phyloP scores from a whole-genome alignment of 345 rosid genomes.

The Anastatica hierochuntica region DNA sequence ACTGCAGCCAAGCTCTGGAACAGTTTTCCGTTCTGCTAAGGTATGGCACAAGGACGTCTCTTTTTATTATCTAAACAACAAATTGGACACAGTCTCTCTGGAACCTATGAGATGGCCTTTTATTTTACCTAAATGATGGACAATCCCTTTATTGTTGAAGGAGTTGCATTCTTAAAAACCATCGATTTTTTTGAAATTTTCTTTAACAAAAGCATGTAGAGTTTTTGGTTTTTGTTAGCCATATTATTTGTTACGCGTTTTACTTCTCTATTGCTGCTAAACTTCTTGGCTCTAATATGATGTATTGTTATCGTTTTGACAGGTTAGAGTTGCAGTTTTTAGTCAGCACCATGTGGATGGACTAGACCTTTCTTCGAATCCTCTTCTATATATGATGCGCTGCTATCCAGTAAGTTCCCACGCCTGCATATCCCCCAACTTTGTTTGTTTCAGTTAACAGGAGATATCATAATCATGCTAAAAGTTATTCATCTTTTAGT shows the following conservation, averaged over 20 bases:
- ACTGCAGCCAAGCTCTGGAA: constrained; percentile 92
- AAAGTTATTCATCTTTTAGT: background rate
- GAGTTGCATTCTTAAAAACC: background rate
- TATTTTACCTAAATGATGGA: background rate
- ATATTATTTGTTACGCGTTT: background rate
- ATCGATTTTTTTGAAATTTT: background rate
- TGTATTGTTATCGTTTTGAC: constrained; percentile 20
- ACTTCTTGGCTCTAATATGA: constrained; percentile 2
- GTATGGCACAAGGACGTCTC: constrained; percentile 28
- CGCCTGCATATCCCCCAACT: background rate
- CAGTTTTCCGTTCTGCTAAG: constrained; percentile 98
- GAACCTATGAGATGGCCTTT: background rate
- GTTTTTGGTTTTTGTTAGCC: background rate
- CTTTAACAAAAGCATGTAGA: background rate
- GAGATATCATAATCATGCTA: constrained; percentile 2
- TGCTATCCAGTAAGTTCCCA: constrained; percentile 76
- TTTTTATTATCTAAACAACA: background rate
- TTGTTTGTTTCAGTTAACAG: background rate
- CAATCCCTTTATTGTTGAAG: background rate
- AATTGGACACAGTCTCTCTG: background rate
- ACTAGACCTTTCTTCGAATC: constrained; percentile 86
- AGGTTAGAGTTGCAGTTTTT: constrained; percentile 98
- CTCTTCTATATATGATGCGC: constrained; percentile 97
- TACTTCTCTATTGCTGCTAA: background rate
- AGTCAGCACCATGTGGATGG: constrained; percentile 99